Percentiles rank a stretch among this genome's conserved stretches.
phyloP scores from a whole-genome alignment of 257 asterid genomes.

The Linderniella brevidens region DNA sequence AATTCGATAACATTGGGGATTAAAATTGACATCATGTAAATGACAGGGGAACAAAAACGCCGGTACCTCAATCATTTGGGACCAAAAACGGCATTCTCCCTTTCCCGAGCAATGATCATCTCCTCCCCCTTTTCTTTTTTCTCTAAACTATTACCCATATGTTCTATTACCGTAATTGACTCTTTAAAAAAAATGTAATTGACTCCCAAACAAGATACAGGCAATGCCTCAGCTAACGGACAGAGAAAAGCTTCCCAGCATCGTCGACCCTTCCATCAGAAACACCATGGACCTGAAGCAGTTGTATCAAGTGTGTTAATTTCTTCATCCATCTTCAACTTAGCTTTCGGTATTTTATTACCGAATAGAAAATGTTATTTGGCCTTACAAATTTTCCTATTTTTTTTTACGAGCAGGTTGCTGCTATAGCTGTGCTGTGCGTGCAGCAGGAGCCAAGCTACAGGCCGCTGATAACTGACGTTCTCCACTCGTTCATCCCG shows the following conservation, averaged over 20 bases:
- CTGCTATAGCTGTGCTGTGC: constrained; percentile 72
- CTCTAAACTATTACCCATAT: no score
- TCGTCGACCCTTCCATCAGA: constrained; percentile 62
- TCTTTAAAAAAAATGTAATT: no score
- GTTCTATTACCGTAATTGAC: not conserved
- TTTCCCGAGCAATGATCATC: not conserved
- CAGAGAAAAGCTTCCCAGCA: constrained; percentile 75
- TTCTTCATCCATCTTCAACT: not conserved
- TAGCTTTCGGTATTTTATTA: not conserved
- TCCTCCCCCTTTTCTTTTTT: not conserved
- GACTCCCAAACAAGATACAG: no score
- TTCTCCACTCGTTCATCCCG: constrained; percentile 64
- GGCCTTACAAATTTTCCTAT: no score
- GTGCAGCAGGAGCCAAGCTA: constrained; percentile 79
- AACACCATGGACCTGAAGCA: constrained; percentile 84
- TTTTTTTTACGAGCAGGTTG: constrained; percentile 25
- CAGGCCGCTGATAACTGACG: constrained; percentile 67
- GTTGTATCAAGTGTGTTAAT: constrained; percentile 56
- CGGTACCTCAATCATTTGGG: no score
- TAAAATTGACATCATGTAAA: no score
- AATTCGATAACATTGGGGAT: no score
- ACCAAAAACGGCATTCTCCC: no score
- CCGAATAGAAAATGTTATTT: not conserved
- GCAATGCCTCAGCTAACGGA: constrained; percentile 94
- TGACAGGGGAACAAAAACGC: no score